phyloP scores from a whole-genome alignment of 768 basidiomycete species.

The Tricholoma terreum region DNA sequence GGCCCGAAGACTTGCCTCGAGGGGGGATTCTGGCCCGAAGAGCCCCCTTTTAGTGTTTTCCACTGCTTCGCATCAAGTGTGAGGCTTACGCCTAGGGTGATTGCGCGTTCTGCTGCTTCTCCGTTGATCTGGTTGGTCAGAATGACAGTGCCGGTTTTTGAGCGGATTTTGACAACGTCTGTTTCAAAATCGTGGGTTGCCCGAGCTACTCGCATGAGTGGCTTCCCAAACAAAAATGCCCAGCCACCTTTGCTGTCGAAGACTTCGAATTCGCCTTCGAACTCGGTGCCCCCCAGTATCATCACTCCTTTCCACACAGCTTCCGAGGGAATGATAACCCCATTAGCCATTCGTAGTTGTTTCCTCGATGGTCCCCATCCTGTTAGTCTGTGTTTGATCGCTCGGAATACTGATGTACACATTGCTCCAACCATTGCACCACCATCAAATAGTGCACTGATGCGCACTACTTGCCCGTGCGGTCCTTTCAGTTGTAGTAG shows the following conservation, averaged over 20 bases:
- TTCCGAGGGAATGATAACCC: constrained; percentile 10
- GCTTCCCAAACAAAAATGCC: too few species aligned
- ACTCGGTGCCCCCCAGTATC: not conserved
- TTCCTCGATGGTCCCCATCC: not conserved
- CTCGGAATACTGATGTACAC: too few species aligned
- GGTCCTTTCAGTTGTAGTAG: constrained; percentile 12
- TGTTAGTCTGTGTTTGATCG: too few species aligned
- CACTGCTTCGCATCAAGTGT: not conserved
- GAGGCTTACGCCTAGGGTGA: not conserved
- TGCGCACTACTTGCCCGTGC: constrained; percentile 12
- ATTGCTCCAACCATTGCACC: too few species aligned
- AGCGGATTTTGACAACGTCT: too few species aligned
- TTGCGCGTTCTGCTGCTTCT: not conserved
- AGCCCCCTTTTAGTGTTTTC: not conserved
- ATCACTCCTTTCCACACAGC: constrained; percentile 3
- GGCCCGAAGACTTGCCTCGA: not conserved
- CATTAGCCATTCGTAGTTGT: constrained; percentile 23
- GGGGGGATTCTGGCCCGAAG: not conserved
- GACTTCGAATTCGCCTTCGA: constrained; percentile 16
- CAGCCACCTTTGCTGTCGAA: constrained; percentile 25
- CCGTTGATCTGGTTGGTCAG: not conserved
- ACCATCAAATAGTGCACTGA: constrained; percentile 24
- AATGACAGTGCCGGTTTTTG: too few species aligned
- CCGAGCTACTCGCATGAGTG: too few species aligned
- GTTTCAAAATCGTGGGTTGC: too few species aligned